phyloP scores from a whole-genome alignment of 2,329 filamentous ascomycete species.

The Apiospora sp. region DNA sequence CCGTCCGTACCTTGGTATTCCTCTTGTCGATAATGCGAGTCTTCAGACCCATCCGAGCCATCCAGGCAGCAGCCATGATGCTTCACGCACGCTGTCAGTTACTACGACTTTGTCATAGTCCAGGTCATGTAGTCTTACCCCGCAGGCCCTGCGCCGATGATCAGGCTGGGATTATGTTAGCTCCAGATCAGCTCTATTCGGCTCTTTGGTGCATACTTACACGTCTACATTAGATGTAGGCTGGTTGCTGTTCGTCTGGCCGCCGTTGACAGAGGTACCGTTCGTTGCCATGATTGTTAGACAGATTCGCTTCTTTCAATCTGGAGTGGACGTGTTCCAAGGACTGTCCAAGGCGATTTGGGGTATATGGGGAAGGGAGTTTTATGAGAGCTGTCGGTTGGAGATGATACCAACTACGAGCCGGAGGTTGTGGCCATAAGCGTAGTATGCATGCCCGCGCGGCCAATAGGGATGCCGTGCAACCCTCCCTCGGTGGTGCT shows the following conservation, averaged over 20 bases:
- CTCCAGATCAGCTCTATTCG: not conserved
- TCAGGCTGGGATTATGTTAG: not conserved
- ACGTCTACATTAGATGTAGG: slow-evolving; percentile 16
- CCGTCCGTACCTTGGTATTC: slow-evolving; percentile 33
- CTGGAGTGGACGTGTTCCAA: not conserved
- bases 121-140: slow-evolving; percentile 5
- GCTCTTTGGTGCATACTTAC: not conserved
- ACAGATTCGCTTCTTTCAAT: not conserved
- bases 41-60: slow-evolving; percentile 50
- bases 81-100: slow-evolving; percentile 30
- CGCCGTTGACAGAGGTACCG: not conserved
- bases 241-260: not conserved
- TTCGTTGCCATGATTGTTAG: not conserved
- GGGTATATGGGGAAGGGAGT: not conserved
- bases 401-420: slow-evolving; percentile 3
- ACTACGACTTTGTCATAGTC: slow-evolving; percentile 5
- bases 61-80: slow-evolving; percentile 53
- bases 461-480: slow-evolving; percentile 8
- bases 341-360: not conserved
- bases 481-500: not conserved
- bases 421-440: not conserved
- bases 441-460: not conserved
- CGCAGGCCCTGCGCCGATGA: slow-evolving; percentile 23
- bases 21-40: slow-evolving; percentile 55
- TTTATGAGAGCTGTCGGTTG: not conserved